These are phyloP conservation scores for Tephrocybe sp. DNA, from an alignment of 768 basidiomycete genomes.

Conservation along the genomic window DNA sequence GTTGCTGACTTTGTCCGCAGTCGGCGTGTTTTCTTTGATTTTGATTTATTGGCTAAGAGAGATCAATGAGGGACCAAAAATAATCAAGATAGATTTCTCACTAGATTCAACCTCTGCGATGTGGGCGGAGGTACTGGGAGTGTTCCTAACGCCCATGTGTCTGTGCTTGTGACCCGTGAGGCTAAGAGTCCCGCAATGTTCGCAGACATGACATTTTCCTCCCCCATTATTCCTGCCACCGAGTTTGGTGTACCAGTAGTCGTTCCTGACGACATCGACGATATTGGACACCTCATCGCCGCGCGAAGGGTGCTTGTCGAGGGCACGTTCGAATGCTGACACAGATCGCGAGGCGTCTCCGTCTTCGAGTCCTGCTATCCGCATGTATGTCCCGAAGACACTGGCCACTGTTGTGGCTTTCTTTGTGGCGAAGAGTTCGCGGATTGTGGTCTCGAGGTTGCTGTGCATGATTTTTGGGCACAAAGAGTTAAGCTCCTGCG, in stretches of 20 bases:
- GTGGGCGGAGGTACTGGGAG: no score
- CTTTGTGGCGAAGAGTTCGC: conserved; percentile 9
- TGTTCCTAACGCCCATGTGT: no score
- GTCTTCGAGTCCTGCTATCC: conserved; percentile 15
- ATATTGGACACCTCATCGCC: conserved; percentile 9
- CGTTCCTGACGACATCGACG: conserved; percentile 17
- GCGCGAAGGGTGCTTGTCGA: conserved; percentile 18
- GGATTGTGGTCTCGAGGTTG: conserved; percentile 18
- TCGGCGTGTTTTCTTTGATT: no score
- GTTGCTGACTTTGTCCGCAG: no score
- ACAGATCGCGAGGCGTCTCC: conserved; percentile 10
- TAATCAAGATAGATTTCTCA: no score
- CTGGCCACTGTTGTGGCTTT: conserved; percentile 15
- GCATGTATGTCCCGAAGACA: conserved; percentile 17
- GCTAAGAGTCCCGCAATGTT: conserved; percentile 17
- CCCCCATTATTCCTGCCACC: conserved; percentile 13
- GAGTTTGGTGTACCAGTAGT: conserved; percentile 21
- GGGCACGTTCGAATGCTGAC: conserved; percentile 17
- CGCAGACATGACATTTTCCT: conserved; percentile 15
- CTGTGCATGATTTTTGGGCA: conserved; percentile 7
- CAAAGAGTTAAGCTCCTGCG: background rate
- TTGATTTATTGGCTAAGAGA: no score
- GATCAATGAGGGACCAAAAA: no score
- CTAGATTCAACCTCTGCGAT: no score
- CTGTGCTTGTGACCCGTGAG: no score